Percentiles rank a stretch among this genome's conserved stretches.
phyloP scores from a whole-genome alignment of 2,329 filamentous ascomycete genomes.

The Hirsutella rhossiliensis region DNA sequence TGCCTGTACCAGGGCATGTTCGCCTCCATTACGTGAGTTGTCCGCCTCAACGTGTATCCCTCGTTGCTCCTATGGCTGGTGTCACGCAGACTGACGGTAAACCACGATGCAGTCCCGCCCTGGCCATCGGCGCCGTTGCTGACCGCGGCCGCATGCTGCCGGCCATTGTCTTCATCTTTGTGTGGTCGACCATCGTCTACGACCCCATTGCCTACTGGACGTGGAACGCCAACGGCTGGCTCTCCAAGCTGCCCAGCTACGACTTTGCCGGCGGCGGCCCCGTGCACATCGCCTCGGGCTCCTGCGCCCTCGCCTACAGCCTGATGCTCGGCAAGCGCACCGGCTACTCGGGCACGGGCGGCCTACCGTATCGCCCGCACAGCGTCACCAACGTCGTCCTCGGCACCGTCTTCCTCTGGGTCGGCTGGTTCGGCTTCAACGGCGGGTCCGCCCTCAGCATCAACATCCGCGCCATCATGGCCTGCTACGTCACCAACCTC shows the following conservation, averaged over 20 bases:
- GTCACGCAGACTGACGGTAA: neutral
- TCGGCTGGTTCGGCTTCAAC: constrained; percentile 96
- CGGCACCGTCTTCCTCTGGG: constrained; percentile 71
- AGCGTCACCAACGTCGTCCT: constrained; percentile 64
- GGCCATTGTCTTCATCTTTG: constrained; percentile 54
- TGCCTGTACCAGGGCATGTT: constrained; percentile 86
- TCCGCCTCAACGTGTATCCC: neutral
- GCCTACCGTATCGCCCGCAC: constrained; percentile 57
- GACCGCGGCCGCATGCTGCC: constrained; percentile 51
- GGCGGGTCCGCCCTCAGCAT: constrained; percentile 70
- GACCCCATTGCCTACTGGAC: constrained; percentile 67
- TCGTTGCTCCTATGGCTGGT: neutral
- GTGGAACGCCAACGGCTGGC: constrained; percentile 64
- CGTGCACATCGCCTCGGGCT: constrained; percentile 63
- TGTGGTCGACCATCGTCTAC: constrained; percentile 62
- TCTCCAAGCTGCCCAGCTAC: constrained; percentile 54
- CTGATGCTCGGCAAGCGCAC: constrained; percentile 60
- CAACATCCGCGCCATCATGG: constrained; percentile 82
- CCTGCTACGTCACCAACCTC: constrained; percentile 77
- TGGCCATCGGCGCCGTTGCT: constrained; percentile 47
- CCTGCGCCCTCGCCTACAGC: constrained; percentile 60
- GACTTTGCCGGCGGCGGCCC: constrained; percentile 68
- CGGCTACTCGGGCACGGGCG: constrained; percentile 47
- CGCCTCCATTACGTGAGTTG: constrained; percentile 68
- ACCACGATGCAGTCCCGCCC: constrained; percentile 30